Evolutionary conservation across 192 early-diverging fungal species (phyloP).

Genomic region (Entomortierella chlamydospora): DNA sequence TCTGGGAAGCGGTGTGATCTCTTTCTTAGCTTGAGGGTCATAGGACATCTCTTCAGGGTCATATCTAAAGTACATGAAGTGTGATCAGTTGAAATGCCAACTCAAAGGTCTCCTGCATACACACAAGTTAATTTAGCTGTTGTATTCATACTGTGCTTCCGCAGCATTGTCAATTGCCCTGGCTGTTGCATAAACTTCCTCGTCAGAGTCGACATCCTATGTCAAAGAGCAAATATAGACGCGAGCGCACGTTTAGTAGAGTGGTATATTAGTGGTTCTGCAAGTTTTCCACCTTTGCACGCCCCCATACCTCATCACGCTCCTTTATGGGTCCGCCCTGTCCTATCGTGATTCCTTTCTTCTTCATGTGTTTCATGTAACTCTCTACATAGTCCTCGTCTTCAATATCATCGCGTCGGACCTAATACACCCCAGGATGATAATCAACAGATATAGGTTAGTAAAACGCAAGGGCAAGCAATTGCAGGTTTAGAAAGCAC

Average conservation of each 20-base stretch:
- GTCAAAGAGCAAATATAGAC: neutral
- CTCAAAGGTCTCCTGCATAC: neutral
- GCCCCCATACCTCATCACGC: constrained; percentile 56
- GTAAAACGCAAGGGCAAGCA: neutral
- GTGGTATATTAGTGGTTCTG: too few relatives aligned
- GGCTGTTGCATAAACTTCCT: constrained; percentile 88
- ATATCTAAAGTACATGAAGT: constrained; percentile 2
- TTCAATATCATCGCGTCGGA: constrained; percentile 73
- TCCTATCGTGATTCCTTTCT: constrained; percentile 80
- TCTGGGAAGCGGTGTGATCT: constrained; percentile 73
- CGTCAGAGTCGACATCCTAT: constrained; percentile 79
- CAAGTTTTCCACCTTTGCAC: too few relatives aligned
- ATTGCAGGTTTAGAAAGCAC: neutral
- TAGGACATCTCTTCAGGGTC: constrained; percentile 28
- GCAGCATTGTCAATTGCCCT: constrained; percentile 68
- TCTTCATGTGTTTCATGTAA: constrained; percentile 81
- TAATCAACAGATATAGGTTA: neutral
- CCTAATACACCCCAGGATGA: constrained; percentile 19
- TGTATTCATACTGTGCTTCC: constrained; percentile 40
- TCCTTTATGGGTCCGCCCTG: constrained; percentile 56
- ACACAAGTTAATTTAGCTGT: neutral
- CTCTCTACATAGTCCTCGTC: constrained; percentile 83
- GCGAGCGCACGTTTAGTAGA: neutral
- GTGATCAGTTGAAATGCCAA: constrained; percentile 11
- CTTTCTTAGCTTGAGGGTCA: constrained; percentile 60